A percentile compares a stretch with the other conserved stretches of the same genome.
Conservation (phyloP, 2,329 filamentous ascomycete genomes). For the Hypocrella siamensis region DNA sequence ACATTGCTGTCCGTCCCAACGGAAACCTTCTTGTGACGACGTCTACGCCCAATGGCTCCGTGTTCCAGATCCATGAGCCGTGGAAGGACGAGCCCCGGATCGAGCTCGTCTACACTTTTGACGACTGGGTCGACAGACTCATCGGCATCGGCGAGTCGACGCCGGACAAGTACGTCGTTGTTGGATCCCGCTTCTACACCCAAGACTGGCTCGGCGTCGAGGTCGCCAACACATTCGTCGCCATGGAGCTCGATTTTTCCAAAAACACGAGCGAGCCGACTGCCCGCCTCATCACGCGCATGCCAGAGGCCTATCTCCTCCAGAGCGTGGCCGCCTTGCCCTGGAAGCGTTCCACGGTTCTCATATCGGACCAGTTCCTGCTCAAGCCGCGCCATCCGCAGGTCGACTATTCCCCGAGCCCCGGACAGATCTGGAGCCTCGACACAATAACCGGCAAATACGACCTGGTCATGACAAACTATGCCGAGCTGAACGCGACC, state of each 20-base stretch:
- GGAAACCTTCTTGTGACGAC: constrained; percentile 4
- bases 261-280: not conserved
- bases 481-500: constrained; percentile 13
- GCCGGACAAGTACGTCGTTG: constrained; percentile 1
- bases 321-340: too few relatives aligned
- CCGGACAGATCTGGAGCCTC: too few relatives aligned
- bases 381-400: constrained; percentile 18
- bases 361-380: constrained; percentile 8
- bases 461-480: too few relatives aligned
- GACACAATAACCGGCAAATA: too few relatives aligned
- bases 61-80: constrained; percentile 1
- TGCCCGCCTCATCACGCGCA: not conserved
- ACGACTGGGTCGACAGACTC: constrained; percentile 1
- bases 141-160: constrained; percentile 3
- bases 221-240: not conserved
- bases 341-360: not conserved
- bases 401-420: not conserved
- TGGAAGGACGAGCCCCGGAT: not conserved
- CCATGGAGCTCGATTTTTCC: not conserved
- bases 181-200: constrained; percentile 2
- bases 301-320: not conserved
- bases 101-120: not conserved
- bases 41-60: constrained; percentile 1
- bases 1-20: constrained; percentile 4
- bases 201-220: not conserved